Base-by-base conservation (phyloP, 2,329 filamentous ascomycete species). In the Fusarium sterilihyphosum region DNA sequence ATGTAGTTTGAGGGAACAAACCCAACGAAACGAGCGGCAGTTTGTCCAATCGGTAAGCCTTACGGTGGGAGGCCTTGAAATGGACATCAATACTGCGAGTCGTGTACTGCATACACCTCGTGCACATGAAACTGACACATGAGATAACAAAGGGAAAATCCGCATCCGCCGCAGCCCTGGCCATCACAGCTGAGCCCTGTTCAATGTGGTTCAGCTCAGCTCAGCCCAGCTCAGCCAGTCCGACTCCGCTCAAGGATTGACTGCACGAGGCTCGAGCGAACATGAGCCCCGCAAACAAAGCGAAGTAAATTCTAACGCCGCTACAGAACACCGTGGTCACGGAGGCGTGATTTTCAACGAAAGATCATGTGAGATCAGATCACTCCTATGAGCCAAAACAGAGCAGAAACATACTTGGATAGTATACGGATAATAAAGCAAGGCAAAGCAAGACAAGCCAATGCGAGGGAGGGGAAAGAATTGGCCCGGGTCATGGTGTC, bases 261-360 rank as follows among this genome's bases (percentile, higher is more conserved):
- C 49, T 46, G 57, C 37, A 53, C 16, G 40, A 63, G 57, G 49
- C 41, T 59, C 20, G 33, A 52, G 57, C 43, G 43, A 52, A 52
- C 26, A 49, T 53, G 46, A 61, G 70, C 71, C 71, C 67, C 71
- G 37, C 58, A 57, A 37, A 57, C 50, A 74, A 46, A 68, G 31
- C 47, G 37, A 54, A 68, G 65, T 31, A 61, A 72, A 74, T 69
- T 60, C 52, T 74, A 56, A 65, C 71, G 63, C 71, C 66, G 61
- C 53, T 65, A 43, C 67, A 50, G 31, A 43, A 44, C 35, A 54
- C 46, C 65, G 59, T 58, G 56, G 58, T 59, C 54, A 50, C 49
- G 41, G 68, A 60, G 43, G 67, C 33, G 61, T 43, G 41, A 29
- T 44, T 46, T 26, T 56, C 24, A 33, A 37, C 24, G 65, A 70